Percentiles rank a stretch among this genome's conserved stretches.
Evolutionary conservation across 306 rosid species (phyloP).

Genomic region (Cercis canadensis): DNA sequence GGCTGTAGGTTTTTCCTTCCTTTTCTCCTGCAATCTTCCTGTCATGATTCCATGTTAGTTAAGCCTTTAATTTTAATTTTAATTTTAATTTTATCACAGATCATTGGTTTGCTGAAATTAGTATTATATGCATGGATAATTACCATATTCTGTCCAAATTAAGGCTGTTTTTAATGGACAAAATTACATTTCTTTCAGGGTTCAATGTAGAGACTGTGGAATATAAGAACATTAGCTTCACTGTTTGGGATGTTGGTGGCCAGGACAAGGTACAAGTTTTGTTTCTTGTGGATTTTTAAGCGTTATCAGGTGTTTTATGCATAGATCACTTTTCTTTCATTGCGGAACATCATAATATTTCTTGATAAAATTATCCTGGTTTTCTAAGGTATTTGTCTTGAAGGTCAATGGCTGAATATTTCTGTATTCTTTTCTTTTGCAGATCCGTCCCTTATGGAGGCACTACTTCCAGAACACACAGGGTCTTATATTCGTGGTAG

Average conservation of each 20-base stretch:
- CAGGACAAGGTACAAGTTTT: conserved; percentile 85
- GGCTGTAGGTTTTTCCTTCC: not conserved
- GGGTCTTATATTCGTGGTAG: conserved; percentile 99
- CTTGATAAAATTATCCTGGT: not conserved
- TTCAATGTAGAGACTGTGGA: conserved; percentile 99
- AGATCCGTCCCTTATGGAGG: conserved; percentile 99
- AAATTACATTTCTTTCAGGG: conserved; percentile 51
- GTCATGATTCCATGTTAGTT: too few relatives aligned
- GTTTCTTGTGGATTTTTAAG: conserved; percentile 15
- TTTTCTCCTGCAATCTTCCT: not conserved
- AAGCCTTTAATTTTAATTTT: too few relatives aligned
- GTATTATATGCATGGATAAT: not conserved
- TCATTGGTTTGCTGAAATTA: conserved; percentile 8
- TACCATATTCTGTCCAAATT: not conserved
- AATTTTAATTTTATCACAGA: not conserved
- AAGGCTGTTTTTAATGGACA: conserved; percentile 1
- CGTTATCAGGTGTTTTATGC: conserved; percentile 7
- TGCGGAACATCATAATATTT: not conserved
- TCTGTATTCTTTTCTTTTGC: conserved; percentile 39
- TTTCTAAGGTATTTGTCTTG: conserved; percentile 12
- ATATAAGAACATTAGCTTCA: conserved; percentile 99
- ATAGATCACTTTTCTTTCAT: not conserved
- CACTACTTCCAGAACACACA: conserved; percentile 99
- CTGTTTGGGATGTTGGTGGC: conserved; percentile 99
- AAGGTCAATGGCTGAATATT: conserved; percentile 14